Evolutionary conservation across 345 rosid genomes (phyloP), one percentile per base, ranked within the genome.

Genomic region (Pelargonium nanum): DNA sequence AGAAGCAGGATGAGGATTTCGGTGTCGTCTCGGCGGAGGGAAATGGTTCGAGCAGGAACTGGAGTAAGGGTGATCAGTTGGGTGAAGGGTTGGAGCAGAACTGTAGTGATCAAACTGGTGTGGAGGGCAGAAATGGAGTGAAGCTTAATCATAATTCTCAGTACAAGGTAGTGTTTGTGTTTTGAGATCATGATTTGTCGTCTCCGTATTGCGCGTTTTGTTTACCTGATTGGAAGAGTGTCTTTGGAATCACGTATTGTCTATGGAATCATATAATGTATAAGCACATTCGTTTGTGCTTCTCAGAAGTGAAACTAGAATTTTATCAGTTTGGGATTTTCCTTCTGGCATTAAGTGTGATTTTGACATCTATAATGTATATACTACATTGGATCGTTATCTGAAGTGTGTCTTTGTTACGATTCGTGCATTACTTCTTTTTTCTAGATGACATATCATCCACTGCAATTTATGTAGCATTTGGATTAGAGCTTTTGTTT

Each of bases 161-260:
- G 24, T 64, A 53, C 63, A 77, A 80, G 77, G 84, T 80, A 77
- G 15, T 53, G 1, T 21, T 20, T 22, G 1, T 60, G 55, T 19
- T 52, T 6, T 20, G n/a, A 20, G n/a, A 52, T 52, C 55, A 52
- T 52, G 22, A 19, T 52, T 20, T 52, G 17, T 52, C 15, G 15
- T 15, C 48, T 9, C 15, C n/a, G n/a, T 0, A 40, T 40, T 12
- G 2, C 22, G 21, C 4, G 1, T 19, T 52, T 52, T 52, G 9
- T 19, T 52, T n/a, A 4, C 21, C 5, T 52, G 22, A 19, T 19
- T 52, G 55, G 21, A 52, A 8, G 13, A 4, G 17, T 19, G 22
- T 9, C 55, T 52, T 17, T n/a, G 21, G 21, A 52, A 52, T 40
- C 48, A 52, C 22, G 13, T n/a, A 4, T 5, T 19, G 22, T 9